phyloP scores from a whole-genome alignment of 2,329 filamentous ascomycete genomes.

The Phyllosticta citribraziliensis region DNA sequence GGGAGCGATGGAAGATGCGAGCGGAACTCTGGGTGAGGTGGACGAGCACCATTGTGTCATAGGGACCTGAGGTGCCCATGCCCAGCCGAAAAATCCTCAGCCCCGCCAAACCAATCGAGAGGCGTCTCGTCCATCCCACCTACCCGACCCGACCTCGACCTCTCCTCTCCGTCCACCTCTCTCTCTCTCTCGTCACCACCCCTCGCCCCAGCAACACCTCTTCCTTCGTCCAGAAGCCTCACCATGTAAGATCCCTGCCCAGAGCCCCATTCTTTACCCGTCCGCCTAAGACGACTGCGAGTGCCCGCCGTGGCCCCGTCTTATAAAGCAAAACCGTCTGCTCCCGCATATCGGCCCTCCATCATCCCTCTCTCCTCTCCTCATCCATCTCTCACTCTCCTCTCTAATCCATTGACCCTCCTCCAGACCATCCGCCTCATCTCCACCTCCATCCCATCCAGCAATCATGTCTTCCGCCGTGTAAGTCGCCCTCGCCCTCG shows the following conservation, averaged over 20 bases:
- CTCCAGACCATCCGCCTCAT: constrained; percentile 1
- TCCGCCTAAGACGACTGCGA: background rate
- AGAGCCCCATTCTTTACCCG: background rate
- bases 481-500: constrained; percentile 15
- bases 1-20: background rate
- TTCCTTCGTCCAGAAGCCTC: background rate
- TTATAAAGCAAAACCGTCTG: constrained; percentile 10
- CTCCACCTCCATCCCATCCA: constrained; percentile 2
- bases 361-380: constrained; percentile 6
- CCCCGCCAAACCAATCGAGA: background rate
- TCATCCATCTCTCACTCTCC: background rate
- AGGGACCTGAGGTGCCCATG: background rate
- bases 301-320: background rate
- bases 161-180: background rate
- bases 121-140: background rate
- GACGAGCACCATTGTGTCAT: background rate
- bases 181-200: too few species aligned
- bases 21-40: background rate
- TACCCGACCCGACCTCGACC: background rate
- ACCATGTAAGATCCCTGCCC: background rate
- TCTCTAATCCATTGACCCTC: background rate
- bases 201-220: background rate
- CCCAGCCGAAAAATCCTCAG: background rate
- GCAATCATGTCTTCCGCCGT: constrained; percentile 20
- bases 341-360: constrained; percentile 12